Evolutionary conservation across 2,329 filamentous ascomycete species (phyloP), one percentile per base, ranked within the genome.

Genomic region (Cyphellophora europaea): DNA sequence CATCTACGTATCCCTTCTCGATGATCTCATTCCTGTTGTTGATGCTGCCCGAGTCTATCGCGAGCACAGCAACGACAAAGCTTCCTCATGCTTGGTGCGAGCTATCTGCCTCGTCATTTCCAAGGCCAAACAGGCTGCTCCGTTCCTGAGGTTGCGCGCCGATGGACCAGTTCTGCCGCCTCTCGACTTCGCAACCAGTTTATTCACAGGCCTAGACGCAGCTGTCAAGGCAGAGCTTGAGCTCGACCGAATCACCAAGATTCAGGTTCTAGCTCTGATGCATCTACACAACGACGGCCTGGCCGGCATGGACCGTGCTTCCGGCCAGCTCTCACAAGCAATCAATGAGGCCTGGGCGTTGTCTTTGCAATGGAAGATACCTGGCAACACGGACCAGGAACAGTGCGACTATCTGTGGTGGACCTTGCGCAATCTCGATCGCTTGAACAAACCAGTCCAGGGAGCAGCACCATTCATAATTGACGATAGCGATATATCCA

Each of bases 381-480:
- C 59, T 5, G 53, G 51, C 5, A 49, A 54, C 30, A 45, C 43
- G 19, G 27, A 27, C 2, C 47, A 42, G 14, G 57, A 58, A 35
- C 44, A 53, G 16, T 39, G 50, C n/a, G 48, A 47, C n/a, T 43
- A 47, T 33, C 44, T 61, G 3, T 62, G 61, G 43, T 62, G 59
- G 59, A 55, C 55, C 15, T 40, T 62, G 23, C 62, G 59, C 59
- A 56, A 54, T 3, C 35, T 62, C 21, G 59, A 62, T 41, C 61
- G 61, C 39, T 52, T 61, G 48, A 59, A 62, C n/a, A n/a, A n/a
- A n/a, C n/a, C n/a, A n/a, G n/a, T n/a, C n/a, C n/a, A n/a, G n/a
- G n/a, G n/a, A n/a, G n/a, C n/a, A n/a, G n/a, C n/a, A n/a, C n/a
- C n/a, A n/a, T n/a, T n/a, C n/a, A n/a, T n/a, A n/a, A n/a, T n/a